phyloP scores from a whole-genome alignment of 768 basidiomycete species.

The Pleurotus tuoliensis region DNA sequence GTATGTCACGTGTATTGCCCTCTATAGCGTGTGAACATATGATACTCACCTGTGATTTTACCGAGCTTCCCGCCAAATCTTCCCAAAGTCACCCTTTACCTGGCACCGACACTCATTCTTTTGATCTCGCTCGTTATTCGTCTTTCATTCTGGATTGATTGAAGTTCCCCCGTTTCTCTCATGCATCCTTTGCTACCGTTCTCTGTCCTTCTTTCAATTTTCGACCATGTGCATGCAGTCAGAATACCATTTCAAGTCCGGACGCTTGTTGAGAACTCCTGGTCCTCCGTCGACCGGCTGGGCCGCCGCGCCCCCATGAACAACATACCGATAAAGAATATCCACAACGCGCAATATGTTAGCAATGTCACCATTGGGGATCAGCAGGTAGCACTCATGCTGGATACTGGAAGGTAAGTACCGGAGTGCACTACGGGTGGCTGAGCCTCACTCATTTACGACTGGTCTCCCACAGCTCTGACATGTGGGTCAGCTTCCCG shows the following conservation, averaged over 20 bases:
- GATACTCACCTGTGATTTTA: too few relatives aligned
- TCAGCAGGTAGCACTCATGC: constrained; percentile 49
- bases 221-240: constrained; percentile 8
- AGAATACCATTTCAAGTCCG: constrained; percentile 12
- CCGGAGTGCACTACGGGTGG: neutral
- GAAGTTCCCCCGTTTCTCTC: neutral
- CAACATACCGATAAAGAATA: constrained; percentile 52
- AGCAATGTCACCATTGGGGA: constrained; percentile 69
- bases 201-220: constrained; percentile 8
- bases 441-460: neutral
- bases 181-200: constrained; percentile 11
- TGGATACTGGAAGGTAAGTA: constrained; percentile 74
- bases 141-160: neutral
- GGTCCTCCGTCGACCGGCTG: neutral
- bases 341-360: constrained; percentile 70
- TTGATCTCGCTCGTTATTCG: too few relatives aligned
- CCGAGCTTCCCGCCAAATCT: too few relatives aligned
- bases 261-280: neutral
- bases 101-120: too few relatives aligned
- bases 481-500: constrained; percentile 65
- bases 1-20: too few relatives aligned
- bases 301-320: constrained; percentile 12
- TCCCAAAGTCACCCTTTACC: too few relatives aligned
- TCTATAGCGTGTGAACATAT: too few relatives aligned
- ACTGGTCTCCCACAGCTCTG: constrained; percentile 46